phyloP scores from a whole-genome alignment of 805 yeast genomes.

The Komagataella phaffii region DNA sequence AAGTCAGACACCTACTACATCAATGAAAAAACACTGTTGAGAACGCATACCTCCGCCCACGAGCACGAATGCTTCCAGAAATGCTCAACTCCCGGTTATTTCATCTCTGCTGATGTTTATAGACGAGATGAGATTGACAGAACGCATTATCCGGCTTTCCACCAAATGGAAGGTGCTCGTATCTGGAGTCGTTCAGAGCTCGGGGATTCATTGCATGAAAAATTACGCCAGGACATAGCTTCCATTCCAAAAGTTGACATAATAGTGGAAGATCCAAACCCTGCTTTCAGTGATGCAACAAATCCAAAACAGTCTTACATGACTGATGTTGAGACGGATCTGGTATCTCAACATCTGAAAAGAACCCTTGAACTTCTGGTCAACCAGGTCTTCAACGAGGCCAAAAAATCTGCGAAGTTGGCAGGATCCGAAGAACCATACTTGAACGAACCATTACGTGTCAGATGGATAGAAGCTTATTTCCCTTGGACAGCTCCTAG shows the following conservation, averaged over 20 bases:
- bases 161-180: slow-evolving; percentile 95
- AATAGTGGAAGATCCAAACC: slow-evolving; percentile 64
- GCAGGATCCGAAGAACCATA: slow-evolving; percentile 52
- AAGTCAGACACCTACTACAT: slow-evolving; percentile 88
- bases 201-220: slow-evolving; percentile 20
- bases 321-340: slow-evolving; percentile 52
- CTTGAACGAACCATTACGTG: slow-evolving; percentile 61
- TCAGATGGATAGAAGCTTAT: slow-evolving; percentile 90
- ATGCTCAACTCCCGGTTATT: slow-evolving; percentile 67
- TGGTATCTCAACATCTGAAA: slow-evolving; percentile 69
- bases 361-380: slow-evolving; percentile 77
- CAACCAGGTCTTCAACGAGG: slow-evolving; percentile 67
- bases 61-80: slow-evolving; percentile 72
- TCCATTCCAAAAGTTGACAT: slow-evolving; percentile 55
- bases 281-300: slow-evolving; percentile 31
- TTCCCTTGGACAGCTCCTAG: slow-evolving; percentile 99
- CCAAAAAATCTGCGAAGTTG: slow-evolving; percentile 43
- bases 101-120: slow-evolving; percentile 92
- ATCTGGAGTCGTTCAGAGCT: slow-evolving; percentile 51
- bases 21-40: slow-evolving; percentile 53
- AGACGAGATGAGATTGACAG: slow-evolving; percentile 91
- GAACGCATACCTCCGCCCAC: slow-evolving; percentile 97
- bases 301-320: slow-evolving; percentile 79
- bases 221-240: slow-evolving; percentile 45
- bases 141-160: slow-evolving; percentile 95